These are phyloP conservation scores for Metschnikowia lochheadii DNA, from an alignment of 805 yeast genomes.

Conservation along the genomic window DNA sequence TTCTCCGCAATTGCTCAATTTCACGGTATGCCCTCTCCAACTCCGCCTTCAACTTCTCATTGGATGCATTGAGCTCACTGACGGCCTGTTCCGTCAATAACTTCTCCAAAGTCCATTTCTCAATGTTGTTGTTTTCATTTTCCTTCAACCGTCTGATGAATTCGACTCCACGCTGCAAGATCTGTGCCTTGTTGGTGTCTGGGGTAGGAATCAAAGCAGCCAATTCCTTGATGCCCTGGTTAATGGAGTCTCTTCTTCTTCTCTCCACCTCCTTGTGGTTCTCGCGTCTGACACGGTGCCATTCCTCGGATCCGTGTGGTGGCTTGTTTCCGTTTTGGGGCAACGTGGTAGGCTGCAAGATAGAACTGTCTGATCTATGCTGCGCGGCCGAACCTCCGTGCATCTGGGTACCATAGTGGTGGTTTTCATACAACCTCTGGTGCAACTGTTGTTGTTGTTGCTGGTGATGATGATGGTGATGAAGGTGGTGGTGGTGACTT, in stretches of 20 bases:
- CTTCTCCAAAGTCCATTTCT: constrained; percentile 94
- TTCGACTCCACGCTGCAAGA: constrained; percentile 83
- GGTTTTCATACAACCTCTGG: constrained; percentile 18
- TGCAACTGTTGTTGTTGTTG: constrained; percentile 19
- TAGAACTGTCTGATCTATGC: constrained; percentile 17
- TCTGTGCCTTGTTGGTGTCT: constrained; percentile 88
- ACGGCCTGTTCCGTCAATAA: constrained; percentile 88
- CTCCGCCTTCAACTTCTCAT: constrained; percentile 83
- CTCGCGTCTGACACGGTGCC: constrained; percentile 78
- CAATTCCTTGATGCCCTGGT: constrained; percentile 77
- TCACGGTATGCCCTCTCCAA: constrained; percentile 90
- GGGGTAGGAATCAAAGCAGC: constrained; percentile 75
- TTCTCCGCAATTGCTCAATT: constrained; percentile 73
- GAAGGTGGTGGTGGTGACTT: constrained; percentile 19
- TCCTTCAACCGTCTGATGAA: constrained; percentile 86
- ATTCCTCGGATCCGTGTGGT: constrained; percentile 71
- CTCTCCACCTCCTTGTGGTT: constrained; percentile 96
- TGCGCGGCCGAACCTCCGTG: constrained; percentile 16
- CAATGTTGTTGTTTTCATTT: constrained; percentile 82
- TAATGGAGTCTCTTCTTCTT: constrained; percentile 84
- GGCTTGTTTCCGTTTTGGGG: constrained; percentile 43
- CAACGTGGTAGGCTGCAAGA: constrained; percentile 35
- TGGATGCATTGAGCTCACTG: constrained; percentile 75
- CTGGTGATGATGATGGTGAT: constrained; percentile 18
- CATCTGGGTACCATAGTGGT: constrained; percentile 17